A percentile compares a stretch with the other conserved stretches of the same genome.
These are phyloP conservation scores for Avicennia marina DNA, from an alignment of 257 asterid genomes.

Conservation along the genomic window DNA sequence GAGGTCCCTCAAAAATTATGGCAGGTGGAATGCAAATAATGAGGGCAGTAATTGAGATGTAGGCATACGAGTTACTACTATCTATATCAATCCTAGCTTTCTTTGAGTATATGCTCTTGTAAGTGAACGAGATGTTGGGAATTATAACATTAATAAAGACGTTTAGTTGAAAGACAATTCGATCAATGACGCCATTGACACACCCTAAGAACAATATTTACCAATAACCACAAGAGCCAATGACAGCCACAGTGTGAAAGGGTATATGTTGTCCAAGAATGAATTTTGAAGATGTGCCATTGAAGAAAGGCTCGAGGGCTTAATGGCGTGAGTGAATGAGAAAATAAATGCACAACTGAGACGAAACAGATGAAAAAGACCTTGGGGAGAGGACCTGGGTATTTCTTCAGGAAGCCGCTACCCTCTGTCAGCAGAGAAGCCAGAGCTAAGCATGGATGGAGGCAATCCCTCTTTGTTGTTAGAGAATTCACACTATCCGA, in stretches of 20 bases:
- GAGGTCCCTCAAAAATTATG: conserved; percentile 74
- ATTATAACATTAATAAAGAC: conserved; percentile 96
- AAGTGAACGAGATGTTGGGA: conserved; percentile 97
- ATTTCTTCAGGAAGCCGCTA: too few species aligned
- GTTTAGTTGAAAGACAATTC: conserved; percentile 95
- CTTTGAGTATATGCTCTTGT: conserved; percentile 96
- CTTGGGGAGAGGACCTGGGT: too few species aligned
- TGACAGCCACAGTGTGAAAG: conserved; percentile 73
- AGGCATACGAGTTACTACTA: conserved; percentile 91
- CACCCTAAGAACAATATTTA: conserved; percentile 55
- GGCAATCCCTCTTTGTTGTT: too few species aligned
- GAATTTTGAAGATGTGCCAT: conserved; percentile 96
- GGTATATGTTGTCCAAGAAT: conserved; percentile 94
- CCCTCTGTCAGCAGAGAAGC: too few species aligned
- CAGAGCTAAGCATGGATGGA: too few species aligned
- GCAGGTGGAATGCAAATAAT: conserved; percentile 90
- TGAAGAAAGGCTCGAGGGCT: conserved; percentile 99
- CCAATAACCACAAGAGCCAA: conserved; percentile 95
- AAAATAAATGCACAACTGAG: too few species aligned
- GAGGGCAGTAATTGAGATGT: conserved; percentile 75
- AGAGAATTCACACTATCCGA: too few species aligned
- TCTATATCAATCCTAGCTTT: conserved; percentile 97
- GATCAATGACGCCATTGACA: conserved; percentile 95
- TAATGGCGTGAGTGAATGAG: too few species aligned
- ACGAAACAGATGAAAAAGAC: too few species aligned